A percentile compares a stretch with the other conserved stretches of the same genome.
phyloP scores from a whole-genome alignment of 352 stramenopile genomes.

The Blastocystis sp. region DNA sequence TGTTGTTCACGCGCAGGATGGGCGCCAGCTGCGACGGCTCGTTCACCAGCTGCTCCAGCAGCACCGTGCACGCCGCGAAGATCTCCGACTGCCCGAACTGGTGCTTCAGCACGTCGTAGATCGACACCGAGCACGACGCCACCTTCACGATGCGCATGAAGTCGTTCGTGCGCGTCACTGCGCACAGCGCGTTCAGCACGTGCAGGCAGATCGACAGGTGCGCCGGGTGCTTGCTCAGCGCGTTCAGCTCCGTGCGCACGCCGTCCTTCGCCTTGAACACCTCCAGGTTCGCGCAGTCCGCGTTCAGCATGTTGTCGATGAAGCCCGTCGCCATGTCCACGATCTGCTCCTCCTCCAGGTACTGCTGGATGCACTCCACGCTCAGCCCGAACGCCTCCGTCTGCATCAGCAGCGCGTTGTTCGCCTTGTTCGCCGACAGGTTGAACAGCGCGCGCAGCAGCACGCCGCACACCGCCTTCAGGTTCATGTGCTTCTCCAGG shows the following conservation, averaged over 20 bases:
- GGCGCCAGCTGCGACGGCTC: constrained; percentile 20
- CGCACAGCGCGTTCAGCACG: constrained; percentile 37
- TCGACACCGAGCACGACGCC: constrained; percentile 7
- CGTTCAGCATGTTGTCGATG: constrained; percentile 67
- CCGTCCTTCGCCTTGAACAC: constrained; percentile 15
- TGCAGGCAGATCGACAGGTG: constrained; percentile 49
- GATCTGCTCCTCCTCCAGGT: constrained; percentile 26
- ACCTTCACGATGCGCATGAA: constrained; percentile 38
- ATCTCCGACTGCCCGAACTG: constrained; percentile 46
- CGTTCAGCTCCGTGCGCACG: constrained; percentile 36
- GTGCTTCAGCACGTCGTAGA: constrained; percentile 60
- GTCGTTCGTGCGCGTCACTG: constrained; percentile 36
- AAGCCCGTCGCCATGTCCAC: constrained; percentile 52
- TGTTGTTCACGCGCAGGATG: constrained; percentile 2
- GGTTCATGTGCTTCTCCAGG: constrained; percentile 12
- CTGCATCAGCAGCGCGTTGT: background rate
- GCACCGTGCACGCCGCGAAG: constrained; percentile 43
- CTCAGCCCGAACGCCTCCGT: constrained; percentile 30
- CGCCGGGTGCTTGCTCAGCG: constrained; percentile 17
- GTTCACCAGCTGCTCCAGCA: constrained; percentile 68
- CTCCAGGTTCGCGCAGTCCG: constrained; percentile 33
- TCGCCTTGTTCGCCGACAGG: background rate
- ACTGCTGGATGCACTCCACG: constrained; percentile 13
- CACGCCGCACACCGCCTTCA: constrained; percentile 4
- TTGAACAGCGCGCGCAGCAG: constrained; percentile 29